Conservation (phyloP, 2,329 filamentous ascomycete species). For the Cladorrhinum sp. region DNA sequence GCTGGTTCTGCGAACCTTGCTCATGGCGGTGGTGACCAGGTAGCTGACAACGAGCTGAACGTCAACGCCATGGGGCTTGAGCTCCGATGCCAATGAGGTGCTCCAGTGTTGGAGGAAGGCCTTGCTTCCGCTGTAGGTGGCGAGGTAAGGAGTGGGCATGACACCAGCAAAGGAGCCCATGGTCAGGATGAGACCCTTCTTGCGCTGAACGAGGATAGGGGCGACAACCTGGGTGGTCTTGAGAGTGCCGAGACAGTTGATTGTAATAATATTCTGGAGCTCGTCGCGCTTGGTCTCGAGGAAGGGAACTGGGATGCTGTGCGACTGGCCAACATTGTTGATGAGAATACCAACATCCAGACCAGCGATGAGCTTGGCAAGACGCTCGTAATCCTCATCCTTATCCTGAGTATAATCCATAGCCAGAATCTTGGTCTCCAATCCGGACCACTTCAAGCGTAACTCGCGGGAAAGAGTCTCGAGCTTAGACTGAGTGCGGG, state of each 20-base stretch:
- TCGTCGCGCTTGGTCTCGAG: conserved; percentile 74
- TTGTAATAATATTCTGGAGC: conserved; percentile 84
- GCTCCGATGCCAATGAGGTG: conserved; percentile 76
- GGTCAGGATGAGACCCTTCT: conserved; percentile 84
- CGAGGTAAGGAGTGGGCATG: conserved; percentile 85
- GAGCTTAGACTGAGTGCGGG: conserved; percentile 91
- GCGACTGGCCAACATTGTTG: conserved; percentile 96
- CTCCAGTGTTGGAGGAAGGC: conserved; percentile 98
- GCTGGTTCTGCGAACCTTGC: conserved; percentile 81
- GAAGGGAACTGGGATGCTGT: conserved; percentile 90
- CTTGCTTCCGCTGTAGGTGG: conserved; percentile 96
- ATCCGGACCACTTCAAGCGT: conserved; percentile 59
- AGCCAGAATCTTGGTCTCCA: conserved; percentile 73
- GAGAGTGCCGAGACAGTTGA: conserved; percentile 91
- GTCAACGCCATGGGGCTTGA: conserved; percentile 75
- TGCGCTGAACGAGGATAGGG: conserved; percentile 79
- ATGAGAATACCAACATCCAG: conserved; percentile 84
- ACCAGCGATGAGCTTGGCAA: conserved; percentile 65
- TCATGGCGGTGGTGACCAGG: conserved; percentile 94
- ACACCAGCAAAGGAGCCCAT: conserved; percentile 97
- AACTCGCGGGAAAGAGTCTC: conserved; percentile 74
- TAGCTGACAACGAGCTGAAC: conserved; percentile 93
- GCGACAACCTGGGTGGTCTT: conserved; percentile 82
- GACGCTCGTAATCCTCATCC: conserved; percentile 73
- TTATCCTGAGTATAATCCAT: conserved; percentile 89